Conservation (phyloP, 495 filamentous ascomycete genomes). For the Annulohypoxylon maeteangense region DNA sequence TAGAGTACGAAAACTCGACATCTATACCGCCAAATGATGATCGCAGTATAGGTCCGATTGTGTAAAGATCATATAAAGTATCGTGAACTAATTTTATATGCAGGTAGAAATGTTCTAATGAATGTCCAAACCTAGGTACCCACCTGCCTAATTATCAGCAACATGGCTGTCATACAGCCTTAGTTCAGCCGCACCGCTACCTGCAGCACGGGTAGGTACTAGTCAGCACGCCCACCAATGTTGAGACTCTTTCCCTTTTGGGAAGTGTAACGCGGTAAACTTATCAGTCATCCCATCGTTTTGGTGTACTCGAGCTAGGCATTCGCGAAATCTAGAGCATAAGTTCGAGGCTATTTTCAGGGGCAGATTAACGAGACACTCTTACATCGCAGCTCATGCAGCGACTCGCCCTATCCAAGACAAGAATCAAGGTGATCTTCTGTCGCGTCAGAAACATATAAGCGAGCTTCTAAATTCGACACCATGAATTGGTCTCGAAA, state of each 20-base stretch:
- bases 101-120: neutral
- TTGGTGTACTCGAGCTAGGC: neutral
- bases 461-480: neutral
- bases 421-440: neutral
- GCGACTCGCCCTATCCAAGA: neutral
- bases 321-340: neutral
- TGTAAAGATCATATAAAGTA: too few species aligned
- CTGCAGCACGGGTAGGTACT: too few species aligned
- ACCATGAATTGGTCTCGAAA: neutral
- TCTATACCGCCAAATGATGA: neutral
- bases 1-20: neutral
- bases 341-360: neutral
- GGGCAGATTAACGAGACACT: neutral
- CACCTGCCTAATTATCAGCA: neutral
- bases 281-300: neutral
- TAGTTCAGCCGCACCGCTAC: conserved; percentile 14
- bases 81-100: neutral
- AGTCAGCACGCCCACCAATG: conserved; percentile 1
- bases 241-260: neutral
- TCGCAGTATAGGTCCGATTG: neutral
- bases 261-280: conserved; percentile 7
- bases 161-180: neutral
- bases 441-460: neutral
- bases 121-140: too few species aligned
- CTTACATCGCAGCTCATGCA: neutral